A percentile compares a stretch with the other conserved stretches of the same genome.
These are phyloP conservation scores for Ceratobasidium papillatum DNA, from an alignment of 1,284 basidiomycete species.

Conservation along the genomic window DNA sequence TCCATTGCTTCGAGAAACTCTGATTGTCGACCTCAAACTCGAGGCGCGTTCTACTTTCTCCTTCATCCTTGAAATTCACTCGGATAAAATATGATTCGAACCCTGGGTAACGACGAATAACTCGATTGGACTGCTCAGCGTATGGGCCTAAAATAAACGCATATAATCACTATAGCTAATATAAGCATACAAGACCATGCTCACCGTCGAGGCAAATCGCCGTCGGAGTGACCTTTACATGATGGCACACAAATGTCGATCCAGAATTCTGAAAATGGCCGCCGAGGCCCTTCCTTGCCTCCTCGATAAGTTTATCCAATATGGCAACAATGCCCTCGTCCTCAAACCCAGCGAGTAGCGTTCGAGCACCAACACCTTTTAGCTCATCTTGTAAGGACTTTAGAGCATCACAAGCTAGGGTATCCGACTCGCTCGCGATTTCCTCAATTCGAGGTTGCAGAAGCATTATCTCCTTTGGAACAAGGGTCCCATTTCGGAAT, in stretches of 20 bases:
- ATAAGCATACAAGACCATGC: background rate
- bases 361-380: background rate
- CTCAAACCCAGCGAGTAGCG: background rate
- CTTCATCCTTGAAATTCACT: slow-evolving; percentile 41
- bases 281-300: background rate
- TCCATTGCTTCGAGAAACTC: slow-evolving; percentile 22
- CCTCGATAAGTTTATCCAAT: background rate
- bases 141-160: slow-evolving; percentile 28
- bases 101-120: slow-evolving; percentile 33
- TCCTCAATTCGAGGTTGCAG: background rate
- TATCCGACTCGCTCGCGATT: background rate
- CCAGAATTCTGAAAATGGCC: background rate
- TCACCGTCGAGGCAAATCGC: slow-evolving; percentile 13
- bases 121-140: slow-evolving; percentile 39
- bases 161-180: background rate
- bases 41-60: slow-evolving; percentile 17
- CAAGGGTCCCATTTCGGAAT: slow-evolving; percentile 32
- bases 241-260: slow-evolving; percentile 16
- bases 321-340: slow-evolving; percentile 5
- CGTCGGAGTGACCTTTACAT: slow-evolving; percentile 36
- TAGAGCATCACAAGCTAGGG: background rate
- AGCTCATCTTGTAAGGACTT: background rate
- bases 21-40: slow-evolving; percentile 39
- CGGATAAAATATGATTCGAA: slow-evolving; percentile 41
- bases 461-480: slow-evolving; percentile 30